Conservation (phyloP, 2,329 filamentous ascomycete genomes). For the Cladophialophora bantiana region DNA sequence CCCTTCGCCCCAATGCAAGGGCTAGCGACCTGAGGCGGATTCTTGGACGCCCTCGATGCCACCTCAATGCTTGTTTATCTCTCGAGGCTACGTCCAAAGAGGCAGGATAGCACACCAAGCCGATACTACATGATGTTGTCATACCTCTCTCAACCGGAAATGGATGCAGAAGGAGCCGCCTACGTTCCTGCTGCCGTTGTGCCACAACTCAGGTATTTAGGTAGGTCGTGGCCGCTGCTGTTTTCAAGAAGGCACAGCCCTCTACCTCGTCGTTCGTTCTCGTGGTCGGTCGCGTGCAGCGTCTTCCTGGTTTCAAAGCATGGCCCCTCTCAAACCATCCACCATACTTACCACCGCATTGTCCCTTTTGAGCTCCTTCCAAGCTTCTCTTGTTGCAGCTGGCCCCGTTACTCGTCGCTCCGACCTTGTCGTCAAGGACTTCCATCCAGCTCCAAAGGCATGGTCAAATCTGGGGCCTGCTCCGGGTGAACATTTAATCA, state of each 20-base stretch:
- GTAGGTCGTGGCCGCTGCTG: background rate
- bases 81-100: constrained; percentile 20
- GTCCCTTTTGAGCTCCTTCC: constrained; percentile 29
- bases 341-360: constrained; percentile 21
- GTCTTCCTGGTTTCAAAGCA: constrained; percentile 1
- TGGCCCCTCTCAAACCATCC: constrained; percentile 20
- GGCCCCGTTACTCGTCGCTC: constrained; percentile 43
- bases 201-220: constrained; percentile 3
- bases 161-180: constrained; percentile 2
- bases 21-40: constrained; percentile 17
- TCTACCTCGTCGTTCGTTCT: constrained; percentile 9
- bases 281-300: constrained; percentile 1
- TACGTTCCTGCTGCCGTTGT: background rate
- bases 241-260: background rate
- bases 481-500: constrained; percentile 57
- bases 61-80: constrained; percentile 24
- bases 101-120: constrained; percentile 17
- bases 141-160: constrained; percentile 1
- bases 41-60: constrained; percentile 10
- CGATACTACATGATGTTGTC: constrained; percentile 17
- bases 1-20: constrained; percentile 25
- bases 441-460: constrained; percentile 58
- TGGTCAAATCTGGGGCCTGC: constrained; percentile 60
- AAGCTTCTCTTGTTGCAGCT: constrained; percentile 25
- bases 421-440: constrained; percentile 63